Base-by-base conservation (phyloP, 768 basidiomycete genomes). In the Pleurotus tuber-regium region DNA sequence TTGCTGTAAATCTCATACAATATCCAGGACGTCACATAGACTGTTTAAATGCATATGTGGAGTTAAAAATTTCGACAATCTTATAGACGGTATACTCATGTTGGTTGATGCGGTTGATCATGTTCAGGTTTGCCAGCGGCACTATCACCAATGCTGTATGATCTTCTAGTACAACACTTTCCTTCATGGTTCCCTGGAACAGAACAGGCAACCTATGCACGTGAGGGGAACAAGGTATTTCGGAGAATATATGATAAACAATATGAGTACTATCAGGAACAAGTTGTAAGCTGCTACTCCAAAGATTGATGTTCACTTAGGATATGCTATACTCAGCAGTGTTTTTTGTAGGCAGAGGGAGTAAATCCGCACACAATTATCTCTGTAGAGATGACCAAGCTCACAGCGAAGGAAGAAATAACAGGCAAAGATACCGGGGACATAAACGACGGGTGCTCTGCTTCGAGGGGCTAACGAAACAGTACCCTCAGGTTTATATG, bases 101-200 rank as follows among this genome's bases (percentile, higher is more conserved):
- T 7, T 31, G 7, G 14, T 8, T 31, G 14, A 7, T 14, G 14
- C 14, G 7, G 14, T 7, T 31, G 14, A 8, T 31, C 11, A 23
- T 10, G n/a, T 16, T 49, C 33, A 56, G 55, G 33, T 33, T 56
- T 16, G 26, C 55, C 16, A 52, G 41, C 4, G 35, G 35, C 11
- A 12, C 52, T 29, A 56, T 63, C 16, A 47, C 64, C 25, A 49
- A 55, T 12, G 40, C 57, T n/a, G 48, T 62, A 25, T 63, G 62
- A 9, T 28, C 14, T 35, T n/a, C n/a, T n/a, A 38, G 47, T 64
- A 18, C 57, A 59, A 51, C 56, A 61, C 35, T 30, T 62, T 23
- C 63, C 61, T 9, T 33, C 40, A 10, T 64, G 63, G 63, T 35
- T 78, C 5, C 76, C 77, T 23, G 78, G 78, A 0, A 69, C 73